Evolutionary conservation across 2,329 filamentous ascomycete species (phyloP), one percentile per base, ranked within the genome.

Genomic region (Nigrospora osmanthi): DNA sequence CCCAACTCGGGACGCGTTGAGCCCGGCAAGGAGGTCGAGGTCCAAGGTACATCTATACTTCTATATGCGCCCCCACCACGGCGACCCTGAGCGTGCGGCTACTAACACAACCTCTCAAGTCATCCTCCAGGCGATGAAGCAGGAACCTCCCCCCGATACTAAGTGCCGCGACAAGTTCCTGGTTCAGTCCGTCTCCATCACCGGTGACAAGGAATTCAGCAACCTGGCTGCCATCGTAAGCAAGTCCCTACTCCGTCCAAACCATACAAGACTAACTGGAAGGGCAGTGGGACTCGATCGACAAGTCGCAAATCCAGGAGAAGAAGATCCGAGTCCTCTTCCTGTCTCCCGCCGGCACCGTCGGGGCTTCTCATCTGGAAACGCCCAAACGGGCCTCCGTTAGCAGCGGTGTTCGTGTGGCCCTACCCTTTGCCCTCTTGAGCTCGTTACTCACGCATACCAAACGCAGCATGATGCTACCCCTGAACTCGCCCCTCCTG

Each of bases 91-190:
- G 50, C 60, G 23, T 28, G 23, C 23, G 5, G 23, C 23, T 7
- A 46, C 65, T 62, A 45, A 54, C 44, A 33, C 19, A 4, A 23
- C 19, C 19, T 4, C 12, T 12, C 19, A 28, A 94, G 93, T 98
- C 47, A 83, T 97, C 34, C 81, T 98, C 36, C 93, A 98, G 71
- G 89, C 91, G 19, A 96, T 98, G 93, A 96, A 95, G 75, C 81
- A 89, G 61, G 90, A 97, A 59, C 91, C 91, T 45, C 80, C 90
- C 16, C 66, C 75, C 47, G 90, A 95, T 63, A 83, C 86, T 50
- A 90, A 89, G 66, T 98, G 93, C 73, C 85, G 88, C 66, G 91
- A 97, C 77, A 97, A 97, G 73, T 97, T 97, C 67, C 80, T 97
- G 44, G 91, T 97, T 33, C 91, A 97, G 69, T 94, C 90, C 23